Conservation (phyloP, 176 grass and related monocot genomes). For the Juncus effusus region DNA sequence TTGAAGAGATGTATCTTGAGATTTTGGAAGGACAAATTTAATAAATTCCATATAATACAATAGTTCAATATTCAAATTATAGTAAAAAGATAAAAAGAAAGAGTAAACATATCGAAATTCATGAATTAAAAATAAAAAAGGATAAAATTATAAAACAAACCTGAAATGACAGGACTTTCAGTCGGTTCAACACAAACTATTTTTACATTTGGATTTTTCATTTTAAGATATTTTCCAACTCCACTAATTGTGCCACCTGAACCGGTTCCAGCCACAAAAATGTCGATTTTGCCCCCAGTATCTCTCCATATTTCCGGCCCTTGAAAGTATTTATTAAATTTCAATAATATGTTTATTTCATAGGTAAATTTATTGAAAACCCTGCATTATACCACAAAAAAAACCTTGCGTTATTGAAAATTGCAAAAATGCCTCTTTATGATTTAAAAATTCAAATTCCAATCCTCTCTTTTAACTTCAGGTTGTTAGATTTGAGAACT, state of each 20-base stretch:
- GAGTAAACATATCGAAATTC: no score
- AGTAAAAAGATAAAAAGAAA: no score
- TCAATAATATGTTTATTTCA: constrained; percentile 5
- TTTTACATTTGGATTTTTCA: constrained; percentile 59
- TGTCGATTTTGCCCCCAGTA: constrained; percentile 76
- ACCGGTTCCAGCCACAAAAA: constrained; percentile 61
- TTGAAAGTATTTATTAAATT: constrained; percentile 23
- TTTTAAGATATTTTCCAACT: constrained; percentile 70
- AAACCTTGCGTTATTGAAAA: no score
- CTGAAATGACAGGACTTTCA: constrained; percentile 84
- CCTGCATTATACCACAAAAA: not conserved
- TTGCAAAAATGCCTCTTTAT: not conserved
- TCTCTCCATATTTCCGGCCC: constrained; percentile 96
- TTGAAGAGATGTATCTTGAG: no score
- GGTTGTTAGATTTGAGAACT: not conserved
- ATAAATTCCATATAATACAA: no score
- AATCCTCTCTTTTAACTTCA: no score
- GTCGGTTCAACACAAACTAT: constrained; percentile 73
- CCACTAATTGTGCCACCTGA: constrained; percentile 88
- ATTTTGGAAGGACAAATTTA: no score
- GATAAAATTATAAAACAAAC: constrained; percentile 15
- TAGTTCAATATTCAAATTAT: no score
- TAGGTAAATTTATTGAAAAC: not conserved
- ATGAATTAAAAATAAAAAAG: no score
- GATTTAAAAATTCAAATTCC: no score